phyloP scores from a whole-genome alignment of 371 early-diverging fungal species.

The Zancudomyces culisetae region DNA sequence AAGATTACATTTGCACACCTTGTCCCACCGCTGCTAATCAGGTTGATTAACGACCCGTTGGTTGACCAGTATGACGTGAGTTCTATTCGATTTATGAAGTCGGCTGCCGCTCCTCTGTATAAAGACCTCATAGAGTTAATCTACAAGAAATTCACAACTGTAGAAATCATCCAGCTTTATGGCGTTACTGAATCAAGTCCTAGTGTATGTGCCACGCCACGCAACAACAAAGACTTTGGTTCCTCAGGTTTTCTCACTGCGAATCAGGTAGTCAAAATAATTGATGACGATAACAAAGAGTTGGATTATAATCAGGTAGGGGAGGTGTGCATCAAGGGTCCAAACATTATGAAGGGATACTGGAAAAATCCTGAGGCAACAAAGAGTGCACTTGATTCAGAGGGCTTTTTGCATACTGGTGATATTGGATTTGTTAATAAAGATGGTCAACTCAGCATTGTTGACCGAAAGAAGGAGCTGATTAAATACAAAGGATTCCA shows the following conservation, averaged over 20 bases:
- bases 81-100: constrained; percentile 33
- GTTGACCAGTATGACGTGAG: constrained; percentile 48
- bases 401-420: constrained; percentile 92
- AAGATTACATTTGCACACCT: constrained; percentile 42
- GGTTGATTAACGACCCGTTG: constrained; percentile 42
- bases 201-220: not conserved
- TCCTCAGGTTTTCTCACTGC: constrained; percentile 50
- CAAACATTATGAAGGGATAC: constrained; percentile 75
- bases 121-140: constrained; percentile 15
- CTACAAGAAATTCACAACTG: constrained; percentile 17
- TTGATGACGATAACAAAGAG: constrained; percentile 35
- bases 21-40: constrained; percentile 64
- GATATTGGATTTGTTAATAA: constrained; percentile 70
- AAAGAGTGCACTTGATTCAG: constrained; percentile 46
- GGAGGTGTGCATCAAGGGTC: constrained; percentile 84
- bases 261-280: constrained; percentile 43
- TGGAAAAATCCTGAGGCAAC: constrained; percentile 64
- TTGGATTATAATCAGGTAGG: constrained; percentile 36
- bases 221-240: constrained; percentile 21
- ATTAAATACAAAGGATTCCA: constrained; percentile 54
- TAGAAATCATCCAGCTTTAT: not conserved
- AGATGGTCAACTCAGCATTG: constrained; percentile 38
- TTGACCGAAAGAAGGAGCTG: constrained; percentile 56
- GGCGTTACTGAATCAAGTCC: constrained; percentile 5
- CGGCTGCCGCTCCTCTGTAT: constrained; percentile 70